phyloP scores from a whole-genome alignment of 306 rosid genomes.

The Dalbergia cochinchinensis region DNA sequence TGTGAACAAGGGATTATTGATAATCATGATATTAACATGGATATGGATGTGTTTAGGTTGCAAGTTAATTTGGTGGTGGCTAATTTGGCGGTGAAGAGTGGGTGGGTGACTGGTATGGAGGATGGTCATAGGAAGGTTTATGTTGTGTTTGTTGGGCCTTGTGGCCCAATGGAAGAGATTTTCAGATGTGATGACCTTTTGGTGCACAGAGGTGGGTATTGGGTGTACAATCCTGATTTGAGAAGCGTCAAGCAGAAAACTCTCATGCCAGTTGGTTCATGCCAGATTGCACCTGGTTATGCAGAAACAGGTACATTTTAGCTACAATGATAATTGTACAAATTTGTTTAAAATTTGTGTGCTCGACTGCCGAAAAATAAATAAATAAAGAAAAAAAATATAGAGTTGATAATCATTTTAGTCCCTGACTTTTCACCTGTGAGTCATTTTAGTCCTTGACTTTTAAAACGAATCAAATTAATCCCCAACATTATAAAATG shows the following conservation, averaged over 20 bases:
- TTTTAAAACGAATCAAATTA: too few species aligned
- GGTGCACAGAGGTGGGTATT: conserved; percentile 52
- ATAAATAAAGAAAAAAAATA: too few species aligned
- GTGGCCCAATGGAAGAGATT: conserved; percentile 91
- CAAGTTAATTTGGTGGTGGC: conserved; percentile 91
- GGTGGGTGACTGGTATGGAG: conserved; percentile 50
- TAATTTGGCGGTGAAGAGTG: conserved; percentile 62
- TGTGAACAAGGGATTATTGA: conserved; percentile 51
- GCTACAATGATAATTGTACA: background rate
- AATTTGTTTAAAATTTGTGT: background rate
- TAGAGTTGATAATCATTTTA: too few species aligned
- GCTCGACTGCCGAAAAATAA: background rate
- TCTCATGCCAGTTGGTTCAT: conserved; percentile 81
- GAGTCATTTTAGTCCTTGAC: too few species aligned
- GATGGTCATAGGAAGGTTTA: conserved; percentile 52
- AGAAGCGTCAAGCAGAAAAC: conserved; percentile 65
- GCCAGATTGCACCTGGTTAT: conserved; percentile 71
- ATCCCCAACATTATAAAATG: too few species aligned
- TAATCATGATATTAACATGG: conserved; percentile 44
- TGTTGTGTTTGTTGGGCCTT: conserved; percentile 71
- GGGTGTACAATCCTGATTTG: conserved; percentile 75
- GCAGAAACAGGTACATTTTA: conserved; percentile 66
- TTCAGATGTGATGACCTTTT: conserved; percentile 81
- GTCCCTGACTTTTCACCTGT: too few species aligned
- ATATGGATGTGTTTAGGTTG: conserved; percentile 71